phyloP scores from a whole-genome alignment of 176 grass and related monocot species.

The Carex myosuroides region DNA sequence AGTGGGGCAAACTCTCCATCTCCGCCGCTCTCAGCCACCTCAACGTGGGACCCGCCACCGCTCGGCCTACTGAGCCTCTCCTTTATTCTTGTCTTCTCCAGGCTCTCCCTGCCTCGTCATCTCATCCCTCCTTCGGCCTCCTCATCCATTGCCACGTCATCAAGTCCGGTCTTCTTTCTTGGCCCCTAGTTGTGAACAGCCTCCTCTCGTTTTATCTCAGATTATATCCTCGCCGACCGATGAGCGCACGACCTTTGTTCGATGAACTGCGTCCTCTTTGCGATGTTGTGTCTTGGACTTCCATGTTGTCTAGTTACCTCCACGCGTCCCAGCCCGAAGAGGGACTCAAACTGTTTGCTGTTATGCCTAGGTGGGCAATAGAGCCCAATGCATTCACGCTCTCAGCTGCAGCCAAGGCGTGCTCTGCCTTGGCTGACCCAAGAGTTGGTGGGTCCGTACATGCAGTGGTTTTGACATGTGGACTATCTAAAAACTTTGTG shows the following conservation, averaged over 20 bases:
- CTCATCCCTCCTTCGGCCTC: conserved; percentile 29
- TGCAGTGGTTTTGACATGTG: conserved; percentile 44
- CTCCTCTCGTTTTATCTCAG: conserved; percentile 65
- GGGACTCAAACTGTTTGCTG: conserved; percentile 41
- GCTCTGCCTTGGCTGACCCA: conserved; percentile 42
- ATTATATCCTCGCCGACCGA: conserved; percentile 37
- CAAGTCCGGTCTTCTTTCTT: conserved; percentile 24
- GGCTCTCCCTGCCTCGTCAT: conserved; percentile 33
- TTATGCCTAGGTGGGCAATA: conserved; percentile 41
- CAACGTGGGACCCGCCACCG: neutral
- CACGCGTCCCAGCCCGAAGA: conserved; percentile 35
- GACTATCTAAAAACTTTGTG: conserved; percentile 37
- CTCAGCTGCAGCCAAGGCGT: conserved; percentile 72
- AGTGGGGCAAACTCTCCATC: neutral
- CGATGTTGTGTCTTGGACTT: conserved; percentile 77
- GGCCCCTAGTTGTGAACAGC: conserved; percentile 38
- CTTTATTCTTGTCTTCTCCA: conserved; percentile 21
- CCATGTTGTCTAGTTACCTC: conserved; percentile 61
- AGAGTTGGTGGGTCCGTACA: conserved; percentile 54
- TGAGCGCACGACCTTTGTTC: conserved; percentile 47
- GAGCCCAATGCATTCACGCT: conserved; percentile 61
- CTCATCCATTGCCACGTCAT: conserved; percentile 25
- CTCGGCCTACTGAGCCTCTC: conserved; percentile 33
- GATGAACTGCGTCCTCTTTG: conserved; percentile 49
- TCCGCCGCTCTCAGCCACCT: conserved; percentile 8